These are phyloP conservation scores for Phyllachora maydis DNA, from an alignment of 2,329 filamentous ascomycete genomes.

Conservation along the genomic window DNA sequence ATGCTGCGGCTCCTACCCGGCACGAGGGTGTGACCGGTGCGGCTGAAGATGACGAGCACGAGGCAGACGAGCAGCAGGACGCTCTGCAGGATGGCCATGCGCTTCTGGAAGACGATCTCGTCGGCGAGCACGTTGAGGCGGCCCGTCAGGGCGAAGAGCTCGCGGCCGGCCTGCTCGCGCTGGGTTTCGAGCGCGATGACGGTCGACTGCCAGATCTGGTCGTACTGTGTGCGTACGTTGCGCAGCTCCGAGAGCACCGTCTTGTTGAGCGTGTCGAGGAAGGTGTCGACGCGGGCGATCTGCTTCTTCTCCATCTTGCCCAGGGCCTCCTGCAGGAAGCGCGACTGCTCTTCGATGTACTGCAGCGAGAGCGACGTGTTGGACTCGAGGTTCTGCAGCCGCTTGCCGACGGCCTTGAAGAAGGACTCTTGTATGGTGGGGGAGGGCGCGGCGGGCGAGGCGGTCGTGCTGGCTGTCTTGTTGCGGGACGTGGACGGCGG, in stretches of 20 bases:
- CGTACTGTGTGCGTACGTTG: conserved; percentile 66
- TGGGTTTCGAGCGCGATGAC: conserved; percentile 81
- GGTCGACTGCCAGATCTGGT: conserved; percentile 92
- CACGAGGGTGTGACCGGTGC: too few species aligned
- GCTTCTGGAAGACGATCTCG: conserved; percentile 69
- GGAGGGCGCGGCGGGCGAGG: conserved; percentile 27
- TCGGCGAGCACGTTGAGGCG: conserved; percentile 82
- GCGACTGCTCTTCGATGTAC: conserved; percentile 93
- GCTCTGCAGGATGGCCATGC: conserved; percentile 84
- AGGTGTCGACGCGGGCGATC: conserved; percentile 59
- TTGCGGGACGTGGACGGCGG: conserved; percentile 10
- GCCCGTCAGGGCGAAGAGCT: conserved; percentile 62
- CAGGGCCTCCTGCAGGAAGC: conserved; percentile 72
- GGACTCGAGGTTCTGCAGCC: conserved; percentile 72
- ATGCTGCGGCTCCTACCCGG: too few species aligned
- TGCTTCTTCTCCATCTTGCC: conserved; percentile 75
- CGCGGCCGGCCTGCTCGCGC: conserved; percentile 62
- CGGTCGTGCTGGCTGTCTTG: conserved; percentile 16
- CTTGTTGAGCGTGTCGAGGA: conserved; percentile 67
- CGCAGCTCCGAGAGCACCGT: conserved; percentile 70
- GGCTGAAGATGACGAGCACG: conserved; percentile 67
- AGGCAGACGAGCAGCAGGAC: conserved; percentile 74
- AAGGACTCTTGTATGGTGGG: conserved; percentile 93
- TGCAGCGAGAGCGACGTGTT: conserved; percentile 86
- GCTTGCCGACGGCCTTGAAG: conserved; percentile 91